Evolutionary conservation across 257 asterid genomes (phyloP), one percentile per base, ranked within the genome.

Genomic region (Solanum habrochaites): DNA sequence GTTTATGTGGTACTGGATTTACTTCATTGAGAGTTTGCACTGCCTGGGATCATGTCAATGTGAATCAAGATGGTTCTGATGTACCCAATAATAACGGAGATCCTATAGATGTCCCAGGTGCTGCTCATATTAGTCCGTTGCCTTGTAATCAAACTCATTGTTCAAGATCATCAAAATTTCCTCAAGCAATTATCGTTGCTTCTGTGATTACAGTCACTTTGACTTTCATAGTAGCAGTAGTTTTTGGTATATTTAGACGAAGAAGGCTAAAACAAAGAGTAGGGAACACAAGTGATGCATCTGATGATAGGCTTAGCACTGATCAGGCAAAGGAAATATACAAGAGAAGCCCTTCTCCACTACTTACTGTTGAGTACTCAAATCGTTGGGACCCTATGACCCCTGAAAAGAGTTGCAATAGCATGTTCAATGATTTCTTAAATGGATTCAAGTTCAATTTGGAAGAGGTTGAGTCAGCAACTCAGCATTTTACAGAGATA

Each of bases 391-490:
- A 92, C 87, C 93, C 91, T 35, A 69, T 88, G 77, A 83, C 87
- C 20, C 85, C 87, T 8, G 90, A 88, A 80, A 91, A 83, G 83
- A 94, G 89, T 69, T 89, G 90, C 88, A 85, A 69, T 11, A 93
- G 92, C 21, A 39, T 89, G 84, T 85, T 89, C 72, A 85, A 88
- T 12, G 93, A 86, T 8, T 85, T 88, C 85, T 86, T 88, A 37
- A 89, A 40, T 15, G 94, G 94, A 21, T 90, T 88, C 13, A 95
- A 91, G 90, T 96, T 94, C 42, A 97, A 96, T 27, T 43, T 95
- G 89, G 99, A 97, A 86, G 99, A 97, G 82, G 91, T 97, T 35
- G 98, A 97, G 86, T 97, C 98, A 2, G 99, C 99, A 16, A 95
- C 99, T 13, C 99, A 93, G 86, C 98, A 97, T 91, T 97, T 97